A percentile compares a stretch with the other conserved stretches of the same genome.
Conservation (phyloP, 441 rosid genomes). For the Daphne laureola region DNA sequence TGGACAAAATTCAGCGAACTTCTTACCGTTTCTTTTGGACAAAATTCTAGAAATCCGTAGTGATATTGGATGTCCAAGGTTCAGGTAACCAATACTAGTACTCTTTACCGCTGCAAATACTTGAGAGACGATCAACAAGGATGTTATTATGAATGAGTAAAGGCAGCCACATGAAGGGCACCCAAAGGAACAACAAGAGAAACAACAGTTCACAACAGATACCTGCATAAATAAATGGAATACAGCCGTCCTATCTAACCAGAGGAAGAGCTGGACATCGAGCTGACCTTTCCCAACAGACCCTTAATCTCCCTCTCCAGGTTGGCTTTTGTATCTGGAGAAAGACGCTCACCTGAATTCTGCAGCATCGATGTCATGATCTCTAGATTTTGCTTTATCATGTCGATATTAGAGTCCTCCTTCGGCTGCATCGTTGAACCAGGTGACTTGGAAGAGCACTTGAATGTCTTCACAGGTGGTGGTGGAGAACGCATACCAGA, state of each 20-base stretch:
- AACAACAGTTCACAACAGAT: too few relatives aligned
- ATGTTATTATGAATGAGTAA: too few relatives aligned
- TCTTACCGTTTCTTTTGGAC: too few relatives aligned
- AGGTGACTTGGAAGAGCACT: constrained; percentile 26
- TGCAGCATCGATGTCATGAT: constrained; percentile 85
- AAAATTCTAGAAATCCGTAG: too few relatives aligned
- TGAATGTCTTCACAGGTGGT: constrained; percentile 20
- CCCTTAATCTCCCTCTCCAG: constrained; percentile 65
- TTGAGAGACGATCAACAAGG: too few relatives aligned
- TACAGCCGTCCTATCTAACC: constrained; percentile 14
- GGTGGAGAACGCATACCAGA: constrained; percentile 8
- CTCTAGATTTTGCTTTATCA: constrained; percentile 73
- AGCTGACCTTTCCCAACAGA: constrained; percentile 63
- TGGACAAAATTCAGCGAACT: too few relatives aligned
- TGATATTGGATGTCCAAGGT: too few relatives aligned
- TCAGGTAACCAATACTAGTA: too few relatives aligned
- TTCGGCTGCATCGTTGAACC: constrained; percentile 23
- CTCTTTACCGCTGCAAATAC: too few relatives aligned
- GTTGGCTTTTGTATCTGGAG: constrained; percentile 61
- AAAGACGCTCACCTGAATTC: constrained; percentile 67
- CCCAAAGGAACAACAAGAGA: too few relatives aligned
- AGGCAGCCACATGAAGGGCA: too few relatives aligned
- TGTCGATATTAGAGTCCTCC: constrained; percentile 47
- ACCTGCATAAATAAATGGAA: too few relatives aligned
- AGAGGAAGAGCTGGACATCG: constrained; percentile 51